These are phyloP conservation scores for Verticillium alfalfae DNA, from an alignment of 2,329 filamentous ascomycete genomes.

Conservation along the genomic window DNA sequence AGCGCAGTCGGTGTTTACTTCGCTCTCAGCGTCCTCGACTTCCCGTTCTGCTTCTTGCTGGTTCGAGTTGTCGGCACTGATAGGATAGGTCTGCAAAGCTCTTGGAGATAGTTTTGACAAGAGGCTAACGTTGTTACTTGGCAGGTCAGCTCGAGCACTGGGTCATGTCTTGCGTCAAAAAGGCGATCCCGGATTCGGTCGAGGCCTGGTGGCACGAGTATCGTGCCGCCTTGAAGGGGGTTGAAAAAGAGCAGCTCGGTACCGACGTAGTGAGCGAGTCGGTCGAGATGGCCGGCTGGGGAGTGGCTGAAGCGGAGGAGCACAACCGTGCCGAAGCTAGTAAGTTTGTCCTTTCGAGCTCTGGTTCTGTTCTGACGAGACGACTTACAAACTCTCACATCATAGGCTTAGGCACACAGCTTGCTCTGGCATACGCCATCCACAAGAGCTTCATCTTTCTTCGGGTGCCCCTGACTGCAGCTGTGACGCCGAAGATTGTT, in stretches of 20 bases:
- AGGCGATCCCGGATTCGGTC: conserved; percentile 53
- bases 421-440: conserved; percentile 90
- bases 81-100: conserved; percentile 58
- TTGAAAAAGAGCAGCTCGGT: conserved; percentile 35
- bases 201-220: conserved; percentile 47
- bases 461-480: conserved; percentile 86
- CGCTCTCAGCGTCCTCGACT: conserved; percentile 75
- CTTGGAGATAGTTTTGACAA: neutral
- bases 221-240: conserved; percentile 39
- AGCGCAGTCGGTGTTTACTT: conserved; percentile 88
- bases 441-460: conserved; percentile 98
- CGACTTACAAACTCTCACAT: neutral
- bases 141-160: conserved; percentile 59
- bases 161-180: conserved; percentile 55
- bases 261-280: conserved; percentile 37
- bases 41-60: conserved; percentile 89
- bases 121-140: neutral
- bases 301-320: conserved; percentile 58
- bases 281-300: conserved; percentile 50
- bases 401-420: conserved; percentile 66
- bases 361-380: neutral
- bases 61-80: conserved; percentile 82
- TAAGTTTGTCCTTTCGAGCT: conserved; percentile 42
- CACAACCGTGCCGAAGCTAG: conserved; percentile 63
- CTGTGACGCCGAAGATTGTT: conserved; percentile 90